A percentile compares a stretch with the other conserved stretches of the same genome.
Evolutionary conservation across 2,329 filamentous ascomycete species (phyloP).

Genomic region (Colletotrichum liaoningense): DNA sequence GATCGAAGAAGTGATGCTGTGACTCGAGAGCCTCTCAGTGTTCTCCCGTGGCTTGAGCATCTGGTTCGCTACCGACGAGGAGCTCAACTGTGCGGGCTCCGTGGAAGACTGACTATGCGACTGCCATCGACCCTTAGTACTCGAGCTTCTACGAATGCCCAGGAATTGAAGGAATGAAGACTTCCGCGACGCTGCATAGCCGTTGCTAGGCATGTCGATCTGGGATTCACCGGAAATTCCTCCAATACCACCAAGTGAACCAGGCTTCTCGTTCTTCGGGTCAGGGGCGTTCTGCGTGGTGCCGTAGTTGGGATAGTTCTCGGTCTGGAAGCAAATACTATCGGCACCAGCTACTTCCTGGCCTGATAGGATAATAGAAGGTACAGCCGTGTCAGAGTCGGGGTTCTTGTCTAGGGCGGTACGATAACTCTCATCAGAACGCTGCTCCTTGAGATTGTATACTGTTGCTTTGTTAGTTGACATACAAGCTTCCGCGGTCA

Average conservation of each 20-base stretch:
- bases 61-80: neutral
- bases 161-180: conserved; percentile 20
- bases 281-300: conserved; percentile 46
- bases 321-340: conserved; percentile 51
- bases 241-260: conserved; percentile 51
- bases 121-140: conserved; percentile 15
- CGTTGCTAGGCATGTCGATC: neutral
- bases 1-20: conserved; percentile 35
- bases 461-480: neutral
- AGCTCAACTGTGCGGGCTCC: neutral
- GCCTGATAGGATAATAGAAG: neutral
- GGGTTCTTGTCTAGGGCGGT: conserved; percentile 39
- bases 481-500: too few species aligned
- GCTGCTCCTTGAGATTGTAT: conserved; percentile 1
- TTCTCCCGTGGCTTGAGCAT: conserved; percentile 8
- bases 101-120: conserved; percentile 25
- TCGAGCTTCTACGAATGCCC: conserved; percentile 1
- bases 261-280: conserved; percentile 44
- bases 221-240: conserved; percentile 50
- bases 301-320: conserved; percentile 51
- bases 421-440: conserved; percentile 41
- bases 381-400: neutral
- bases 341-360: conserved; percentile 33
- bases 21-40: conserved; percentile 35
- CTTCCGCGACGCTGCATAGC: neutral